A percentile compares a stretch with the other conserved stretches of the same genome.
Conservation (phyloP, 1,284 basidiomycete species). For the Leccinum laetum region DNA sequence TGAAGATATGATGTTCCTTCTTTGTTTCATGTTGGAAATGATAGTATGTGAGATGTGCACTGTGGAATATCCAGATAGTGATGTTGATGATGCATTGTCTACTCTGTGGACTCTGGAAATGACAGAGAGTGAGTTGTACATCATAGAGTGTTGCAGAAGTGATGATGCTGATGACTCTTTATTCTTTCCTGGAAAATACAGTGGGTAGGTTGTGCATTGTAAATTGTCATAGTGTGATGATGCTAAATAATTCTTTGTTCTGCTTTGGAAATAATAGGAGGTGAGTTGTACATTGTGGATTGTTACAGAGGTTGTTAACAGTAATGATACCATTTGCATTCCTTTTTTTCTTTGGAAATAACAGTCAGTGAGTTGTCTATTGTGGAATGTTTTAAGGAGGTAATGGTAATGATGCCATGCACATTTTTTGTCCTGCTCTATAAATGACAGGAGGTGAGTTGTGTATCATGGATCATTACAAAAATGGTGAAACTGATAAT, state of each 20-base stretch:
- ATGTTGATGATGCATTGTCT: not conserved
- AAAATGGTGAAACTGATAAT: no score
- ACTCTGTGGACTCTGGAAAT: not conserved
- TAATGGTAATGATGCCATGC: no score
- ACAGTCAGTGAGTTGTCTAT: no score
- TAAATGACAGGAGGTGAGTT: no score
- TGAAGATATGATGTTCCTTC: no score
- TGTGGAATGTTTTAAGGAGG: no score
- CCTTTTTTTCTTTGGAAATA: no score
- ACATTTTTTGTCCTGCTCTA: no score
- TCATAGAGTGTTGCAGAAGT: not conserved
- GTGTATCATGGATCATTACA: no score
- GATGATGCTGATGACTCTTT: no score
- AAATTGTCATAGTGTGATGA: not conserved
- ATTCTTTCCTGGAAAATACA: not conserved
- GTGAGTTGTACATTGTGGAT: not conserved
- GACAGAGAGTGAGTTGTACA: not conserved
- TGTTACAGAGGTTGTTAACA: not conserved
- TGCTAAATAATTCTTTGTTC: not conserved
- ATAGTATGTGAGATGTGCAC: not conserved
- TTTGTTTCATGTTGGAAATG: no score
- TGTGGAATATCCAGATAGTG: not conserved
- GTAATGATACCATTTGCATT: no score
- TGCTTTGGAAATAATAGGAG: not conserved
- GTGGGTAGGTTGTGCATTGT: not conserved